Conservation (phyloP, 1,139 yeast genomes). For the Geotrichum histeridarum region DNA sequence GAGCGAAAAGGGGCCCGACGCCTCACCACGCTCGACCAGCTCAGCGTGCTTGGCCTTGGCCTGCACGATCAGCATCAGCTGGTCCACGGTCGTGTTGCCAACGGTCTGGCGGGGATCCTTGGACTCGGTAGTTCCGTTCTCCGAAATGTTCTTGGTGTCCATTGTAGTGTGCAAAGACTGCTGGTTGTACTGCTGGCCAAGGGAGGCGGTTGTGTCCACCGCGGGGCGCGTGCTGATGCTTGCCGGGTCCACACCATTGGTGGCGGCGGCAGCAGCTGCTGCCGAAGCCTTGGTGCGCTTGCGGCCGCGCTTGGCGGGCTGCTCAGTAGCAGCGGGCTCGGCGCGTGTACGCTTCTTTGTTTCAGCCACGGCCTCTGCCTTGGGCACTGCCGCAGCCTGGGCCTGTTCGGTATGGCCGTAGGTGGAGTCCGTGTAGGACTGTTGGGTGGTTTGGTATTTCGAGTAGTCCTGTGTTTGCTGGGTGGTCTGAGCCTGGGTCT, state of each 20-base stretch:
- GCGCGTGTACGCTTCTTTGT: neutral
- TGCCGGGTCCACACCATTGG: constrained; percentile 22
- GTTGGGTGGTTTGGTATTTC: neutral
- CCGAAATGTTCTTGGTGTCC: neutral
- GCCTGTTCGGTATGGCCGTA: neutral
- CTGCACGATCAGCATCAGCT: constrained; percentile 81
- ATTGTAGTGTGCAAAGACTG: neutral
- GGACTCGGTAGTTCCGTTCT: neutral
- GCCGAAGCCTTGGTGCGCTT: constrained; percentile 11
- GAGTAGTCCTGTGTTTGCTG: neutral
- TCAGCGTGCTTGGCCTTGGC: constrained; percentile 70
- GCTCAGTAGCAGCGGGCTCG: neutral
- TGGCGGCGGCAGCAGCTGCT: constrained; percentile 8
- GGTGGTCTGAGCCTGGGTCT: neutral
- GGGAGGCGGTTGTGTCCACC: constrained; percentile 22
- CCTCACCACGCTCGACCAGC: constrained; percentile 28
- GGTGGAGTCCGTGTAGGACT: neutral
- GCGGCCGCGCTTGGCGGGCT: neutral
- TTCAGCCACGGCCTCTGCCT: neutral
- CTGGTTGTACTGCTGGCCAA: constrained; percentile 9
- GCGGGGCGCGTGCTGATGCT: too few species aligned
- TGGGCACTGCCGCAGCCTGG: neutral
- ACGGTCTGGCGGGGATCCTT: constrained; percentile 48
- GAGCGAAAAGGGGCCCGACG: constrained; percentile 25
- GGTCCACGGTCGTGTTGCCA: constrained; percentile 87